Conservation (phyloP, 257 asterid species). For the Jasminum sambac region DNA sequence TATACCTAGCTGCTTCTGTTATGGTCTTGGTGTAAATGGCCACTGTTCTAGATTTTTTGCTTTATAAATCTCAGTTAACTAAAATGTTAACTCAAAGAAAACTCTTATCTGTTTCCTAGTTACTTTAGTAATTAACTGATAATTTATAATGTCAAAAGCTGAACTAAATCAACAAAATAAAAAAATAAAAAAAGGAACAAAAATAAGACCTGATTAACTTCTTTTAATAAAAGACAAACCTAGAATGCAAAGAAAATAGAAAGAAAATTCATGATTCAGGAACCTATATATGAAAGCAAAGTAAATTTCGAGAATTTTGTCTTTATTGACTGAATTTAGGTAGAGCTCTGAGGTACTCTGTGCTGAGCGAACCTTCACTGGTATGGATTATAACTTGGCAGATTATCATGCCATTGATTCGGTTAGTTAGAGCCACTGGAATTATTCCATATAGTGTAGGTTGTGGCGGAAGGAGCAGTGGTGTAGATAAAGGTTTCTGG, state of each 20-base stretch:
- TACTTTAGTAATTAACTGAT: not conserved
- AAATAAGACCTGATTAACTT: not conserved
- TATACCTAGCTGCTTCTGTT: not conserved
- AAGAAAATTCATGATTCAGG: not conserved
- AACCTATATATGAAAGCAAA: not conserved
- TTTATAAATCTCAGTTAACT: not conserved
- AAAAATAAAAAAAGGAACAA: not conserved
- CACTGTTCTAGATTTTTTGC: not conserved
- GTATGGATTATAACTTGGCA: not conserved
- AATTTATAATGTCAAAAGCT: not conserved
- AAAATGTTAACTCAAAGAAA: not conserved
- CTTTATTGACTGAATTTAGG: not conserved
- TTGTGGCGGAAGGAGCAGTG: not conserved
- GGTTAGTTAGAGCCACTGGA: constrained; percentile 12
- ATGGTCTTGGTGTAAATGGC: not conserved
- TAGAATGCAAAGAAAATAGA: not conserved
- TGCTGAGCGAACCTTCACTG: not conserved
- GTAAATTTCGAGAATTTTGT: not conserved
- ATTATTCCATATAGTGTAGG: constrained; percentile 18
- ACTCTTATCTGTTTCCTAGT: not conserved
- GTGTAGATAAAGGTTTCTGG: constrained; percentile 13
- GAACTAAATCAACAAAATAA: not conserved
- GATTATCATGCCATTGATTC: constrained; percentile 27
- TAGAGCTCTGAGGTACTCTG: not conserved
- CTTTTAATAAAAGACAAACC: not conserved